Base-by-base conservation (phyloP, 805 yeast genomes). In the Kuraishia molischiana region DNA sequence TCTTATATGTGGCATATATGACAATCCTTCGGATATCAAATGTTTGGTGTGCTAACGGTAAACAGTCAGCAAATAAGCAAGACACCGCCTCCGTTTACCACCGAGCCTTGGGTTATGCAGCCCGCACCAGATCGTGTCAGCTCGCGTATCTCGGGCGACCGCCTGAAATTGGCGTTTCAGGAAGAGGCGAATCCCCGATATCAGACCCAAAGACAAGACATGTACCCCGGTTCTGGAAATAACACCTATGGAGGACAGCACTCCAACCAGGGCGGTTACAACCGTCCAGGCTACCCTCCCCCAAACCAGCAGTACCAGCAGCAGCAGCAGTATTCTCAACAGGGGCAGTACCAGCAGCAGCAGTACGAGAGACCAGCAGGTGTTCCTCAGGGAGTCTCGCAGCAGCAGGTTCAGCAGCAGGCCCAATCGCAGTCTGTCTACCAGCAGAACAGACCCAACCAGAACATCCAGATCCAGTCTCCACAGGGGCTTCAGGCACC, bases 301-400 rank as follows among this genome's bases (percentile, higher is more conserved):
- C 26, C 26, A 22, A 22, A 22, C 11, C 26, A 22, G 26, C 26
- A 22, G 26, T 11, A 22, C 8, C 26, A 22, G 26, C 10, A 11
- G 8, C 26, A 22, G 11, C 8, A 22, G 8, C 10, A 11, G 10
- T 22, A 22, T 11, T 22, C 26, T 28, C 31, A 28, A 14, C 34
- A 32, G 24, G 8, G 11, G 19, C 34, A 6, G 4, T 4, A 26
- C 17, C n/a, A 22, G 15, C 34, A 14, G 5, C 32, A 24, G 32
- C 32, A 22, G 32, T 17, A 26, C 33, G n/a, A 21, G 20, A n/a
- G n/a, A n/a, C 24, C 32, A 38, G 22, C 47, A 42, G 28, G 35
- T 18, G 39, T 45, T 17, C 42, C 45, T 10, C 47, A 44, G 5
- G 44, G 45, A 5, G 42, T 40, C 41, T 21, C 38, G 4, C 34